Evolutionary conservation across 257 asterid genomes (phyloP), one percentile per base, ranked within the genome.

Genomic region (Plantago elongata): DNA sequence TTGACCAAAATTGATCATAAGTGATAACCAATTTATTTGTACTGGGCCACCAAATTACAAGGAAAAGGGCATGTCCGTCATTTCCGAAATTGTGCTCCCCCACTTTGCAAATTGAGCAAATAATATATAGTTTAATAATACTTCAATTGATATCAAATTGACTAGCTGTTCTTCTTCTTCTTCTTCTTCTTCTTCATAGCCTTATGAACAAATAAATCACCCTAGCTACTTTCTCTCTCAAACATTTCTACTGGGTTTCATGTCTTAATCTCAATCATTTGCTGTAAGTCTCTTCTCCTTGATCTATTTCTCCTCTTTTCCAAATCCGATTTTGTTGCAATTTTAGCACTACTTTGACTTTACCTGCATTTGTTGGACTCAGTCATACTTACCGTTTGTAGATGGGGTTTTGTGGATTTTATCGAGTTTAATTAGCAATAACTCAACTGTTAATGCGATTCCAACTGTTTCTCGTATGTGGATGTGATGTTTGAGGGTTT

Each of bases 251-350:
- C 69, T 67, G 52, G 29, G 18, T 49, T 52, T 70, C n/a, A 78
- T 81, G 80, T 45, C 72, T 60, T 62, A 54, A 51, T 62, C 56
- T 66, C 56, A 18, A 61, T 48, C 40, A 12, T 67, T 71, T 60
- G 44, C 70, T 69, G 84, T 78, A 76, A 78, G 78, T 69, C 13
- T 59, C 59, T 54, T 45, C 43, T 22, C 29, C 58, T 65, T 65
- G 74, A 67, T 77, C 77, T 67, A 34, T 14, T 67, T 22, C 46
- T 5, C 27, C 12, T 52, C 1, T 52, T 18, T 22, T 52, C 58
- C 17, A 11, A 30, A 22, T 49, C 38, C 12, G 9, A 61, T 15
- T 54, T 61, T 60, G 46, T 51, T 59, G 72, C 67, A 22, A 70
- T 75, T 74, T 66, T 5, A 14, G 64, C 7, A 18, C 15, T 22